phyloP scores from a whole-genome alignment of 2,329 filamentous ascomycete species.

The Sclerotinia nivalis region DNA sequence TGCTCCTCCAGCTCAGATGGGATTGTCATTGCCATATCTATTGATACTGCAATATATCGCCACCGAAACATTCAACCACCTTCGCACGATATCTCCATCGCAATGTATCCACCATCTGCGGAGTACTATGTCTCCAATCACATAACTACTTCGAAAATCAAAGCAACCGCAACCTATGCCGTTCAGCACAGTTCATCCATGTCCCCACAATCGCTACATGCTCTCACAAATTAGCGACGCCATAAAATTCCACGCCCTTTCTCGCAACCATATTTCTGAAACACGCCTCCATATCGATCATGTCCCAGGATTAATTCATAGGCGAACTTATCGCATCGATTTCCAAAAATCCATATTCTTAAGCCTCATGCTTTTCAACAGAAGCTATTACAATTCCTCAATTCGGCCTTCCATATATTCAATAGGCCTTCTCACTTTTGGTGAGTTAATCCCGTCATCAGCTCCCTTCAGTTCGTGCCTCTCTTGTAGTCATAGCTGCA shows the following conservation, averaged over 20 bases:
- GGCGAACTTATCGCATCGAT: background rate
- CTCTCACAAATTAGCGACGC: background rate
- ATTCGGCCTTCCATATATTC: too few species aligned
- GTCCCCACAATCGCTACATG: too few species aligned
- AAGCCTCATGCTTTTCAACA: too few species aligned
- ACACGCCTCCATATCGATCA: background rate
- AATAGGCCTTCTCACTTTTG: background rate
- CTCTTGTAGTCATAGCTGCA: background rate
- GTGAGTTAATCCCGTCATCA: background rate
- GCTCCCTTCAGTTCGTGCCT: background rate
- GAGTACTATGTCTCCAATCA: too few species aligned
- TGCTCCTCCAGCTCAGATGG: background rate
- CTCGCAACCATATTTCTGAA: background rate
- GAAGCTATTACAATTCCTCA: background rate
- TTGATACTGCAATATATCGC: background rate
- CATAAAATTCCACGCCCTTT: background rate
- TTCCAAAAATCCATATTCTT: too few species aligned
- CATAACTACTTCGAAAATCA: too few species aligned
- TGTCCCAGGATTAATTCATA: too few species aligned
- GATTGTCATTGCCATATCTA: rapidly evolving
- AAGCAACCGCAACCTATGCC: too few species aligned
- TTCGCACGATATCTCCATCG: background rate
- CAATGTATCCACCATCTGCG: too few species aligned
- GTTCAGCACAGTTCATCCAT: too few species aligned
- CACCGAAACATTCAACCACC: background rate